phyloP scores from a whole-genome alignment of 306 rosid genomes.

The Vigna hirtella region DNA sequence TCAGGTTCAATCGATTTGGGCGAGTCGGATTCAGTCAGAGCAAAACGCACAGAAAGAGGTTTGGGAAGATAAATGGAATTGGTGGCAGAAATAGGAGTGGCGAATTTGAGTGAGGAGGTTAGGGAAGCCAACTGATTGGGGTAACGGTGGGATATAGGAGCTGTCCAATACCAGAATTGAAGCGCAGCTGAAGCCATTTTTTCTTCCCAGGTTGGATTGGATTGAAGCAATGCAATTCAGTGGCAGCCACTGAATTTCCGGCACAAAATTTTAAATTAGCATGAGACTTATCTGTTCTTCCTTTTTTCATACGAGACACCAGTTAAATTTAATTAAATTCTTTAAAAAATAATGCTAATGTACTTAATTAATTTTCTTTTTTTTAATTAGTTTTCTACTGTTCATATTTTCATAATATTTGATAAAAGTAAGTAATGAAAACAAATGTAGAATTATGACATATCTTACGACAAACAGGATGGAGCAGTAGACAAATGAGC shows the following conservation, averaged over 20 bases:
- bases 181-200: conserved; percentile 70
- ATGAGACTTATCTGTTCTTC: conserved; percentile 3
- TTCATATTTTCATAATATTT: no score
- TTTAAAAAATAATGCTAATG: no score
- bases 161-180: conserved; percentile 47
- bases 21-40: conserved; percentile 78
- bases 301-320: no score
- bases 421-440: no score
- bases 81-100: conserved; percentile 34
- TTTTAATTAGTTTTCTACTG: no score
- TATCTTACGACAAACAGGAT: no score
- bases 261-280: conserved; percentile 18
- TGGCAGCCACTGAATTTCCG: conserved; percentile 47
- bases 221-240: conserved; percentile 3
- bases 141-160: conserved; percentile 46
- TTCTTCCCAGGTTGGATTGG: conserved; percentile 21
- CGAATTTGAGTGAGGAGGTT: conserved; percentile 52
- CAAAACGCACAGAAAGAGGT: conserved; percentile 53
- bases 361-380: no score
- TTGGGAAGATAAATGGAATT: conserved; percentile 40
- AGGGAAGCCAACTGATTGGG: conserved; percentile 43
- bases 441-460: no score
- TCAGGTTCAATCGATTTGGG: conserved; percentile 66
- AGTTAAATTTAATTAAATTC: no score
- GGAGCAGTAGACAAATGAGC: background rate